Evolutionary conservation across 768 basidiomycete genomes (phyloP).

Genomic region (Tylopilus rubrobrunneus): DNA sequence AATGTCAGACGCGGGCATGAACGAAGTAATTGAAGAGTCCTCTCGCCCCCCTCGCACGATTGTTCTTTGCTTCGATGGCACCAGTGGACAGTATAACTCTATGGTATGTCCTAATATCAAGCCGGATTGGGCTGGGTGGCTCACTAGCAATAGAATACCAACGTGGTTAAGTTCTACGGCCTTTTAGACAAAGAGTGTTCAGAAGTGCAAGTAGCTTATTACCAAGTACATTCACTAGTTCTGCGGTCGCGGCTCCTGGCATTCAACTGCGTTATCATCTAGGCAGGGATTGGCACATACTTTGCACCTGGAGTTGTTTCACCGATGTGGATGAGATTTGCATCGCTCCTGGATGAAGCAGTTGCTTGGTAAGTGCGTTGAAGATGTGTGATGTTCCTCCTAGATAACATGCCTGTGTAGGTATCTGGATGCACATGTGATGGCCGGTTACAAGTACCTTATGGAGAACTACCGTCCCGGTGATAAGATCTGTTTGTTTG

Average conservation of each 20-base stretch:
- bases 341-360: conserved; percentile 62
- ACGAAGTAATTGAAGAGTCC: neutral
- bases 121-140: neutral
- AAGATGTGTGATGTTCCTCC: neutral
- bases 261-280: neutral
- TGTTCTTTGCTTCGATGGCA: conserved; percentile 71
- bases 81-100: conserved; percentile 47
- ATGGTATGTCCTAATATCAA: conserved; percentile 33
- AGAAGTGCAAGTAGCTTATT: conserved; percentile 61
- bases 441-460: conserved; percentile 71
- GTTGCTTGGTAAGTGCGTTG: conserved; percentile 57
- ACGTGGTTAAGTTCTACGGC: conserved; percentile 66
- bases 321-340: conserved; percentile 54
- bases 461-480: conserved; percentile 76
- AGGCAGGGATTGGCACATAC: conserved; percentile 49
- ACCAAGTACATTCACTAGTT: conserved; percentile 49
- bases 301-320: conserved; percentile 64
- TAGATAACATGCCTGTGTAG: conserved; percentile 29
- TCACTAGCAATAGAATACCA: conserved; percentile 47
- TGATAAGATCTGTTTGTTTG: conserved; percentile 73
- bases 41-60: conserved; percentile 38
- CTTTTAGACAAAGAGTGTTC: conserved; percentile 56
- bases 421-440: conserved; percentile 69
- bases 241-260: neutral
- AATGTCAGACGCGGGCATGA: conserved; percentile 16